Evolutionary conservation across 2,329 filamentous ascomycete genomes (phyloP).

Genomic region (Ceratocystis ficicola): DNA sequence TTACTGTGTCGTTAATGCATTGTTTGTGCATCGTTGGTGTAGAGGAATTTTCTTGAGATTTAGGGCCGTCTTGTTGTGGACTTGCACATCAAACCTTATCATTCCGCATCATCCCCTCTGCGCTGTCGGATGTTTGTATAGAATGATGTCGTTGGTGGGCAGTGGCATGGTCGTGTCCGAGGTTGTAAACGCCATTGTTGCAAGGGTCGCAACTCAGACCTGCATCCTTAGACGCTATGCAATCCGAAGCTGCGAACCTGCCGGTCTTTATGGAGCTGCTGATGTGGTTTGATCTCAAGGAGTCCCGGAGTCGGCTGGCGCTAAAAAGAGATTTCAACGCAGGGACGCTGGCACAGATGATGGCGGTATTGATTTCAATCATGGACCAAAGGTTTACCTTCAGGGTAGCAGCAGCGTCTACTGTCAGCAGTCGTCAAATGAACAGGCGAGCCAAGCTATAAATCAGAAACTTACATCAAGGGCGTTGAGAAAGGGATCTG

Average conservation of each 20-base stretch:
- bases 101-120: neutral
- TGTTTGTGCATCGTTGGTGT: too few species aligned
- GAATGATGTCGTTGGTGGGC: neutral
- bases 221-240: neutral
- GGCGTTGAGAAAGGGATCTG: constrained; percentile 29
- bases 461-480: constrained; percentile 25
- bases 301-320: constrained; percentile 26
- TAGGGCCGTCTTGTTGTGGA: too few species aligned
- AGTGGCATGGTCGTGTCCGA: neutral
- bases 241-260: neutral
- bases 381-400: constrained; percentile 35
- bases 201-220: neutral
- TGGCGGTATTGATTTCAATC: constrained; percentile 39
- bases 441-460: constrained; percentile 22
- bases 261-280: neutral
- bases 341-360: constrained; percentile 39
- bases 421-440: neutral
- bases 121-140: neutral
- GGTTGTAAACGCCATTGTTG: constrained; percentile 11
- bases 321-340: constrained; percentile 39
- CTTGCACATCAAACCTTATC: neutral
- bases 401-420: neutral
- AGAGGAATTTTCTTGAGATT: too few species aligned
- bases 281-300: constrained; percentile 9
- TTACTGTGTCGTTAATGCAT: too few species aligned